Evolutionary conservation across 1,284 basidiomycete genomes (phyloP).

Genomic region (Ustilago curta): DNA sequence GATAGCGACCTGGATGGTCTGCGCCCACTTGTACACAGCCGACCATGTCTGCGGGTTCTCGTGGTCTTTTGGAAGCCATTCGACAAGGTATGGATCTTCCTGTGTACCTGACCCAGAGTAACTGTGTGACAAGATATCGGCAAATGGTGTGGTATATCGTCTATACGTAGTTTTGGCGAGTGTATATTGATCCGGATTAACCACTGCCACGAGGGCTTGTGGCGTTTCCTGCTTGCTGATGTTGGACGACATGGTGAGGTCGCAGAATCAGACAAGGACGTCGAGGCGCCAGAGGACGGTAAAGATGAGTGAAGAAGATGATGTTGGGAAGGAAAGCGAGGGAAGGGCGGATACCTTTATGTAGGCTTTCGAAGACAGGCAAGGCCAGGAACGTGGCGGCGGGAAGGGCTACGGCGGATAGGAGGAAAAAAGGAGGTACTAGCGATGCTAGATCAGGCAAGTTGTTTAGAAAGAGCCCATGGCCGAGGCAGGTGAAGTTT

Average conservation of each 20-base stretch:
- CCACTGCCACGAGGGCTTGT: conserved; percentile 1
- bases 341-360: too few relatives aligned
- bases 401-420: too few relatives aligned
- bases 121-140: conserved; percentile 65
- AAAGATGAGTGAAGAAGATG: background rate
- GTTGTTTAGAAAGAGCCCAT: background rate
- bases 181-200: conserved; percentile 33
- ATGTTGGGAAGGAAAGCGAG: background rate
- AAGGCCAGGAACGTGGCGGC: too few relatives aligned
- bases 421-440: too few relatives aligned
- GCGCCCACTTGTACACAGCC: conserved; percentile 48
- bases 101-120: conserved; percentile 70
- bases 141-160: conserved; percentile 68
- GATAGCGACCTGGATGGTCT: conserved; percentile 58
- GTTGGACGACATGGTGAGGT: conserved; percentile 23
- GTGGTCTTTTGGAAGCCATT: conserved; percentile 50
- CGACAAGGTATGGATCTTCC: conserved; percentile 70
- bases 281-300: background rate
- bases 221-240: background rate
- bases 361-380: too few relatives aligned
- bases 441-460: too few relatives aligned
- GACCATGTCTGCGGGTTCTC: conserved; percentile 53
- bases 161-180: conserved; percentile 52
- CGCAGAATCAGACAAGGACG: background rate
- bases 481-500: background rate